Base-by-base conservation (phyloP, 257 asterid species). In the Verbascum thapsus region DNA sequence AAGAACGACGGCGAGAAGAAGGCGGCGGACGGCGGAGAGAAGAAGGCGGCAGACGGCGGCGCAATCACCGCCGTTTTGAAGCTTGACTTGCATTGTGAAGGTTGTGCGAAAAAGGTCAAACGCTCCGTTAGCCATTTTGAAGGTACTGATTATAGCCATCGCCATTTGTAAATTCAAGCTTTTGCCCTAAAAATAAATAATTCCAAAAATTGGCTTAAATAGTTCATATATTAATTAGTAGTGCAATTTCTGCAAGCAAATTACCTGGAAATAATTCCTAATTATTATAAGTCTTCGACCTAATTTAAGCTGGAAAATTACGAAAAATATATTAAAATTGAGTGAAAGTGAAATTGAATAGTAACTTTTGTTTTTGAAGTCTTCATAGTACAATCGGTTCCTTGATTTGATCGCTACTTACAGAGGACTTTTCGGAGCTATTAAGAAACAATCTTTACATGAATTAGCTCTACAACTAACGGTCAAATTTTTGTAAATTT, bases 81-180 rank as follows among this genome's bases (percentile, higher is more conserved):
- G 72, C 71, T 88, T 42, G 94, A 90, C 64, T 87, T 90, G 78
- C 98, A 90, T 80, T 90, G 98, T 68, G 91, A 91, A 73, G 98
- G 98, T 3, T 91, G 98, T 52, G 96, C 98, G 8, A 80, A 84
- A 63, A 91, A 91, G 73, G 96, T 91, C 85, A 82, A 60, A 75
- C 85, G 85, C 19, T 74, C 84, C 19, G 41, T 88, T 62, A 78
- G 77, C 66, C 85, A 77, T 80, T 76, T 66, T 19, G 85, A 85
- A 69, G 98, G 98, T 91, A 78, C 51, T n/a, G n/a, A n/a, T n/a
- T n/a, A n/a, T n/a, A n/a, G n/a, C n/a, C n/a, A n/a, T n/a, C n/a
- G n/a, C n/a, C n/a, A n/a, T n/a, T n/a, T n/a, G n/a, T n/a, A n/a
- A n/a, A n/a, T n/a, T n/a, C n/a, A n/a, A n/a, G n/a, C n/a, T n/a